Percentiles rank a stretch among this genome's conserved stretches.
These are phyloP conservation scores for Tillandsia fasciculata DNA, from an alignment of 176 grass and related monocot species.

Conservation along the genomic window DNA sequence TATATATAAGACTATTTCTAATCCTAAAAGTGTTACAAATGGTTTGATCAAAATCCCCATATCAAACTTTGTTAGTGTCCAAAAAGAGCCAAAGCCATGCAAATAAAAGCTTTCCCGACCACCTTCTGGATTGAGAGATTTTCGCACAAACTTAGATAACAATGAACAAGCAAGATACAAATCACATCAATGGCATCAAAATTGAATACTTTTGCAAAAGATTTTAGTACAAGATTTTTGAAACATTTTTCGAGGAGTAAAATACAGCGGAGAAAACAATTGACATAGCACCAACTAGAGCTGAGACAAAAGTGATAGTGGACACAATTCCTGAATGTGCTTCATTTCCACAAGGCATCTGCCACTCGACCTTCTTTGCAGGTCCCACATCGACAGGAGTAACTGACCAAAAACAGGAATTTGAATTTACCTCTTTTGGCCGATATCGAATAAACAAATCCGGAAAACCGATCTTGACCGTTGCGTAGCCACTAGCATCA, in stretches of 20 bases:
- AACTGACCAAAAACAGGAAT: conserved; percentile 32
- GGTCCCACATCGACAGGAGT: conserved; percentile 11
- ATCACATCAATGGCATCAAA: too few relatives aligned
- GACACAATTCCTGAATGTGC: conserved; percentile 52
- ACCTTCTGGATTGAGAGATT: too few relatives aligned
- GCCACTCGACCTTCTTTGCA: conserved; percentile 37
- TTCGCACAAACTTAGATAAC: too few relatives aligned
- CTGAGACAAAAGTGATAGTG: conserved; percentile 51
- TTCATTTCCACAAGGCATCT: conserved; percentile 56
- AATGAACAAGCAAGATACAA: too few relatives aligned
- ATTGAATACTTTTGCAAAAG: too few relatives aligned
- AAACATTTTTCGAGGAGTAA: neutral
- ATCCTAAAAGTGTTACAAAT: too few relatives aligned
- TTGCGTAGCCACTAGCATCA: conserved; percentile 39
- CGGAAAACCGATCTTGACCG: conserved; percentile 33
- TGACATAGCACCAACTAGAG: conserved; percentile 56
- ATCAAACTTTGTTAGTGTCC: too few relatives aligned
- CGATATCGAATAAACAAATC: conserved; percentile 49
- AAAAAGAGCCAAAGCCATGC: too few relatives aligned
- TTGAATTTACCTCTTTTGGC: conserved; percentile 24
- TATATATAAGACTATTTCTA: too few relatives aligned
- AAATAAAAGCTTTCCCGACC: too few relatives aligned
- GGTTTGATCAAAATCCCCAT: too few relatives aligned
- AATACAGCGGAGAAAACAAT: conserved; percentile 42
- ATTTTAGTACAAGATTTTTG: too few relatives aligned